Base-by-base conservation (phyloP, 176 grass and related monocot genomes). In the Oryza meyeriana region DNA sequence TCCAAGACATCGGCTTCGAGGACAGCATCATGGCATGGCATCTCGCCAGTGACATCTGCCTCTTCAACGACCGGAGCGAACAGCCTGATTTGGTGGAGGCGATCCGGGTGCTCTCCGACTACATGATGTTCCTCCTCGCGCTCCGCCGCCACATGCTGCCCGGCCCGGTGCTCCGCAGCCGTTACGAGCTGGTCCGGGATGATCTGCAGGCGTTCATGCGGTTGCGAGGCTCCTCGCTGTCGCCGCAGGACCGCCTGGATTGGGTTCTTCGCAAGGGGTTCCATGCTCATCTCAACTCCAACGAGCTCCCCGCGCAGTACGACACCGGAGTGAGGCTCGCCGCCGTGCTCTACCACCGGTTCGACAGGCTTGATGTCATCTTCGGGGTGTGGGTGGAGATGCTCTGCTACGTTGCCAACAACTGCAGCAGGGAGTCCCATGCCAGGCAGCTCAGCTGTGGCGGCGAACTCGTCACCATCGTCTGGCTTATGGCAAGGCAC, bases 11-110 rank as follows among this genome's bases (percentile, higher is more conserved):
- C 8, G 69, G 42, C 4, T 74, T 73, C n/a, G 80, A 83, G 25
- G 47, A 42, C 29, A 89, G 87, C 77, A 85, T 89, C 16, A 61
- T 89, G 39, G 61, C 81, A 8, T 89, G 87, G 87, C 87, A 89
- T 71, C 65, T 89, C 48, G 87, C 87, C 11, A 85, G 50, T 6
- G 71, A 79, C 69, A 69, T 89, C 29, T 89, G 29, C 66, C 10
- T 44, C 2, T 45, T 14, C 69, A 17, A 3, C 3, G 59, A 71
- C 28, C 47, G 32, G 11, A 50, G 78, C 62, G 24, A 48, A 29
- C n/a, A 71, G 38, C 16, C 0, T 0, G 33, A 71, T 30, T 8
- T 66, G 26, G 9, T 4, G 24, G 20, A 22, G 12, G 42, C 22
- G 0, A 70, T 71, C 42, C n/a, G 24, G 13, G 55, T 44, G 27